Base-by-base conservation (phyloP, 768 basidiomycete genomes). In the Arthromyces matolae region DNA sequence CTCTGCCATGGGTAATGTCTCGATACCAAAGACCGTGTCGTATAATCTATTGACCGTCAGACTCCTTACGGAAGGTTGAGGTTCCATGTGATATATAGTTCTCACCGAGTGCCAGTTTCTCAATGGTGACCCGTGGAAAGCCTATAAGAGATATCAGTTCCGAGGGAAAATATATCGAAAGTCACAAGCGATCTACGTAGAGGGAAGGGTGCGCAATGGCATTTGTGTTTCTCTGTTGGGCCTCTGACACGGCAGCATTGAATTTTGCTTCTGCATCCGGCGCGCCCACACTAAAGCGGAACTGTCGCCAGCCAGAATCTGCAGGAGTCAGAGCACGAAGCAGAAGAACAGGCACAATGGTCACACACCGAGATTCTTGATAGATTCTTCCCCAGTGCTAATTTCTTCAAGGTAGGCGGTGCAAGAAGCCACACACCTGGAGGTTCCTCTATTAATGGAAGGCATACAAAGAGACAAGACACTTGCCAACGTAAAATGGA, bases 181-280 rank as follows among this genome's bases (percentile, higher is more conserved):
- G 13, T 36, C 13, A 25, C 3, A 36, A 35, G 8, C 10, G 18
- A 14, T 70, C 14, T 33, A 74, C 78, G 55, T 73, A 78, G 32
- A 77, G 64, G 27, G 71, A 71, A 35, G 76, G 77, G 48, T 76
- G 83, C 31, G 57, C 52, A 31, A 37, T 51, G 6, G 79, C 75
- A 54, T 81, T 78, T 0, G 16, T 2, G 50, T 73, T 63, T 25
- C 58, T 52, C 13, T 49, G 19, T 46, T 71, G 63, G 5, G 80
- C 79, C 5, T 56, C 49, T 25, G 58, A 57, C 16, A 82, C 59
- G 5, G 76, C 78, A 5, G 57, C 57, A 33, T 73, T 68, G 58
- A 84, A 84, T 51, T 79, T 81, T 13, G 82, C 81, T 61, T 87
- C 86, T 8, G 83, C 83, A 53, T 83, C 80, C 3, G 86, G 85